Conservation (phyloP, 768 basidiomycete genomes). For the Podaxis sp. region DNA sequence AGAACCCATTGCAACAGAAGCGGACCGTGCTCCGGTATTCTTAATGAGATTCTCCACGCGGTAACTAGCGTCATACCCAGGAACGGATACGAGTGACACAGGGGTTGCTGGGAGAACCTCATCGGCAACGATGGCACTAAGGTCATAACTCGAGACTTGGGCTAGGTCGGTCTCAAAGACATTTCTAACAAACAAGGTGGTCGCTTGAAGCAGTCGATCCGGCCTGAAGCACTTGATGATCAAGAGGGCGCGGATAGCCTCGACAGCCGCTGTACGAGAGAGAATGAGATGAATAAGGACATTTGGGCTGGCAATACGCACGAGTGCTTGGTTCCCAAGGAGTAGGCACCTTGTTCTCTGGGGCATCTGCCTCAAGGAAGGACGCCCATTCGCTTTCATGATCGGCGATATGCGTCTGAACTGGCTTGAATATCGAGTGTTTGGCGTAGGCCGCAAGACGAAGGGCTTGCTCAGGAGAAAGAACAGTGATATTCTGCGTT, state of each 20-base stretch:
- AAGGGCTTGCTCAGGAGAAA: slow-evolving; percentile 63
- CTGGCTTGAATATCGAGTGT: slow-evolving; percentile 73
- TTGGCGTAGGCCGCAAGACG: slow-evolving; percentile 71
- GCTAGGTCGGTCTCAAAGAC: slow-evolving; percentile 84
- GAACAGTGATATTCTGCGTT: slow-evolving; percentile 38
- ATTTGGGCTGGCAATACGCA: slow-evolving; percentile 34
- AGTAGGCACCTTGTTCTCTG: slow-evolving; percentile 67
- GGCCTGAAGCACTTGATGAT: slow-evolving; percentile 90
- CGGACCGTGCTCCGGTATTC: slow-evolving; percentile 69
- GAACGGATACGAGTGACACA: slow-evolving; percentile 86
- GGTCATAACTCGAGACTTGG: slow-evolving; percentile 66
- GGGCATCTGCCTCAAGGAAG: slow-evolving; percentile 63
- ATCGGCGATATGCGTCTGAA: slow-evolving; percentile 56
- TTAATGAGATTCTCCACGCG: slow-evolving; percentile 86
- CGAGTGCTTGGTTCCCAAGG: slow-evolving; percentile 78
- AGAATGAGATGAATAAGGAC: not conserved
- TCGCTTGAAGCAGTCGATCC: slow-evolving; percentile 84
- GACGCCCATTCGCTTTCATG: slow-evolving; percentile 64
- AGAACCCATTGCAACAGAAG: slow-evolving; percentile 97
- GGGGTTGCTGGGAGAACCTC: slow-evolving; percentile 82
- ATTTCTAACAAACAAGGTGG: slow-evolving; percentile 64
- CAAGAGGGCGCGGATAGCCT: slow-evolving; percentile 71
- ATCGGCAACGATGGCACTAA: slow-evolving; percentile 70
- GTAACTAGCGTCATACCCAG: slow-evolving; percentile 98
- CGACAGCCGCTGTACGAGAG: slow-evolving; percentile 51